Conservation (phyloP, 2,329 filamentous ascomycete species). For the Diaporthe aspalathi region DNA sequence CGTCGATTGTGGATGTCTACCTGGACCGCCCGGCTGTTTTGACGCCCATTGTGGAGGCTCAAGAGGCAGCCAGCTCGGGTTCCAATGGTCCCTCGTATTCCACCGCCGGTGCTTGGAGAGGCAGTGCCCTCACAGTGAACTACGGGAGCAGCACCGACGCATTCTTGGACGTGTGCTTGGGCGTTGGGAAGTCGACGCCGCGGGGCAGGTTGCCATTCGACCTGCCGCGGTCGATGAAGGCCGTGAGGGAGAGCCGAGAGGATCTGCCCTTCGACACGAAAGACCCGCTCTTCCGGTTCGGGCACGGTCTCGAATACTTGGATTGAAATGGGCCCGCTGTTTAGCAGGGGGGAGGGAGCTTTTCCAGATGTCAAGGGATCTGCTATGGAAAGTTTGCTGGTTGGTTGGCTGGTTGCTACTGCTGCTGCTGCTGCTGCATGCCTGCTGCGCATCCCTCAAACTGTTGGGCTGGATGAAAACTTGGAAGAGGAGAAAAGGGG, state of each 20-base stretch:
- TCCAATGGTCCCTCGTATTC: neutral
- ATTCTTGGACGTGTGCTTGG: constrained; percentile 57
- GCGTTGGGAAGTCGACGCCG: constrained; percentile 46
- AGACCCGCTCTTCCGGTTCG: constrained; percentile 44
- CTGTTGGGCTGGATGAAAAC: neutral
- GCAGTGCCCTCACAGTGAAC: constrained; percentile 52
- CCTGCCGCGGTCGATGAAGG: constrained; percentile 54
- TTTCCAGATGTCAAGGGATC: neutral
- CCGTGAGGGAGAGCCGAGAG: constrained; percentile 48
- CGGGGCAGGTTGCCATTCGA: constrained; percentile 59
- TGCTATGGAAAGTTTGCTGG: too few species aligned
- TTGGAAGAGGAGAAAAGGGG: too few species aligned
- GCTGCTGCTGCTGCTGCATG: neutral
- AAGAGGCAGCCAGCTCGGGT: neutral
- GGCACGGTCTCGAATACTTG: constrained; percentile 42
- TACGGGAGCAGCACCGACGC: constrained; percentile 54
- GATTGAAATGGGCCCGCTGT: neutral
- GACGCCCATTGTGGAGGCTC: constrained; percentile 53
- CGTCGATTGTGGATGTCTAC: constrained; percentile 56
- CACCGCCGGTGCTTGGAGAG: constrained; percentile 24
- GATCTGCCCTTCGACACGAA: constrained; percentile 45
- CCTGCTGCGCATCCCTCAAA: neutral
- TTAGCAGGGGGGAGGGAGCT: neutral
- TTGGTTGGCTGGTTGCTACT: too few species aligned
- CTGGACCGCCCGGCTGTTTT: constrained; percentile 57